These are phyloP conservation scores for Ulvella scutata DNA, from an alignment of 139 green algal species.

Conservation along the genomic window DNA sequence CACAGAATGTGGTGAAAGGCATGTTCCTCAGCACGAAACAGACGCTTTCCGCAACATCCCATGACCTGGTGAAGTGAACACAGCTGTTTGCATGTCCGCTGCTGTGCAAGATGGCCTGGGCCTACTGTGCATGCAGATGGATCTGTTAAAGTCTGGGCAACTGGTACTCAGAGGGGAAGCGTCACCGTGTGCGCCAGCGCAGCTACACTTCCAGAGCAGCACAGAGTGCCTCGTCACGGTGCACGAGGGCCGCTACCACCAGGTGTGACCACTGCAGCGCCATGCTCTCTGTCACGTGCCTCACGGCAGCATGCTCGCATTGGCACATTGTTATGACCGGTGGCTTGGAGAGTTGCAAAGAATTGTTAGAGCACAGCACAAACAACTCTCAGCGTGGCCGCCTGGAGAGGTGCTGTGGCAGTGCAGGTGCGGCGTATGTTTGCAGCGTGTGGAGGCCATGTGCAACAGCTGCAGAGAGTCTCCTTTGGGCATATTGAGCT, in stretches of 20 bases:
- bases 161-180: neutral
- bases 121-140: neutral
- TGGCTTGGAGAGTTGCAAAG: too few relatives aligned
- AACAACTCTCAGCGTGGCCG: too few relatives aligned
- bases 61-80: neutral
- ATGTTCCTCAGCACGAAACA: neutral
- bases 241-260: neutral
- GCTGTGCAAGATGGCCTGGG: neutral
- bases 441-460: neutral
- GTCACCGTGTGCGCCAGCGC: neutral
- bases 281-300: too few relatives aligned
- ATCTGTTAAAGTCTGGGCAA: neutral
- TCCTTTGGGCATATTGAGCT: neutral
- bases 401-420: too few relatives aligned
- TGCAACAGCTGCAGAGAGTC: neutral
- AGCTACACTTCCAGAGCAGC: neutral
- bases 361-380: too few relatives aligned
- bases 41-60: too few relatives aligned
- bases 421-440: neutral
- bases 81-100: neutral
- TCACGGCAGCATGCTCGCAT: too few relatives aligned
- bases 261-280: too few relatives aligned
- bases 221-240: neutral
- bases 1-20: neutral
- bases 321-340: too few relatives aligned